These are phyloP conservation scores for Luffa aegyptiaca DNA, from an alignment of 306 rosid species.

Conservation along the genomic window DNA sequence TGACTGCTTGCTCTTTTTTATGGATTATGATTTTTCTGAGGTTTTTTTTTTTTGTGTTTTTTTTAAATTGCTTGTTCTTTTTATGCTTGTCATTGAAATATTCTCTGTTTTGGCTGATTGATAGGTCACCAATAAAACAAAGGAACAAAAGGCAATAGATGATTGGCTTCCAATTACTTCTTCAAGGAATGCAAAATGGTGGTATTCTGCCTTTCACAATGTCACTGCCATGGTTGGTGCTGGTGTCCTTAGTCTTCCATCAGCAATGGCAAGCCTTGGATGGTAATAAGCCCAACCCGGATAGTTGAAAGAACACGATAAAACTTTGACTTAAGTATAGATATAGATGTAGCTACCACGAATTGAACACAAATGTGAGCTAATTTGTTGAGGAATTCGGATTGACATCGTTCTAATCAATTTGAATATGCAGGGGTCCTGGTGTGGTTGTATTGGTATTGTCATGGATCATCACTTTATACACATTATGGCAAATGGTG, in stretches of 20 bases:
- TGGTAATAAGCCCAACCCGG: conserved; percentile 18
- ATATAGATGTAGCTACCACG: neutral
- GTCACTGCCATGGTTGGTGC: conserved; percentile 70
- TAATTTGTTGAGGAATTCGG: neutral
- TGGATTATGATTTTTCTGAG: neutral
- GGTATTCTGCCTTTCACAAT: conserved; percentile 63
- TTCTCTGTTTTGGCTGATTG: neutral
- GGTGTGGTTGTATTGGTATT: conserved; percentile 45
- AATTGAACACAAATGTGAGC: neutral
- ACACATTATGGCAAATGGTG: conserved; percentile 63
- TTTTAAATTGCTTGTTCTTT: neutral
- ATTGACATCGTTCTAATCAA: neutral
- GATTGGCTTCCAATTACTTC: conserved; percentile 58
- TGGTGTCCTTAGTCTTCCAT: conserved; percentile 57
- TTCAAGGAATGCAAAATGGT: conserved; percentile 60
- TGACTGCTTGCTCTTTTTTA: neutral
- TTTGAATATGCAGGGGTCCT: conserved; percentile 57
- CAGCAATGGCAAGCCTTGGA: conserved; percentile 47
- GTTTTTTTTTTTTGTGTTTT: too few species aligned
- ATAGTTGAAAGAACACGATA: neutral
- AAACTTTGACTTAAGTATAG: too few species aligned
- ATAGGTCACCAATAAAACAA: neutral
- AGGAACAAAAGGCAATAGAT: conserved; percentile 29
- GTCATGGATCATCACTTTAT: conserved; percentile 49
- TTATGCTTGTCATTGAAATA: neutral